Base-by-base conservation (phyloP, 2,329 filamentous ascomycete genomes). In the Rhynchosporium agropyri region DNA sequence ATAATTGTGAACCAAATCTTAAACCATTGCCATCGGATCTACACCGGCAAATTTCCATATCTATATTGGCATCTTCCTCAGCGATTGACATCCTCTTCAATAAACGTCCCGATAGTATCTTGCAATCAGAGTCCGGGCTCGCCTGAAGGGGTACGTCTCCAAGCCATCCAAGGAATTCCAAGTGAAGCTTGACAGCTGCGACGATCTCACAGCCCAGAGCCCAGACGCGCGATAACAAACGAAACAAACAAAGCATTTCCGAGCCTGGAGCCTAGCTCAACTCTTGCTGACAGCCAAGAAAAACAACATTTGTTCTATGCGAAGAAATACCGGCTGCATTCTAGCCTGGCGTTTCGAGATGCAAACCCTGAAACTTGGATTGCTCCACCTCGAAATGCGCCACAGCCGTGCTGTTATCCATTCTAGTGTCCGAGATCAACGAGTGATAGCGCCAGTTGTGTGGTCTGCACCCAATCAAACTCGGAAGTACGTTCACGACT, bases 271-370 rank as follows among this genome's bases (percentile, higher is more conserved):
- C 15, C 28, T 28, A 6, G 28, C 10, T 42, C 54, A 46, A 45
- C 38, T 57, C 43, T 57, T 33, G 40, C 29, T 29, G 40, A 45
- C 40, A 57, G 42, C 54, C 54, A 36, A 57, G 54, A 38, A 57
- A 46, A 12, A n/a, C 29, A 26, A 12, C 1, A 45, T 45, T 31
- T 57, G 54, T 57, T 57, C 20, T 20, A 20, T 57, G 36, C 15
- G 9, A 45, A 13, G 28, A 13, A 57, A 26, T 3, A n/a, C 15
- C 12, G 31, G 20, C 20, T 28, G 53, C 12, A 12, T 15, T 31
- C 3, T 20, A 45, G 40, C 42, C 54, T 13, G 40, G 38, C 38
- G 54, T 57, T 46, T 57, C 40, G 54, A 8, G 43, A 15, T 42
- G 43, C 33, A 40, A 8, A 13, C 5, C 7, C 42, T 57, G 42